phyloP scores from a whole-genome alignment of 2,329 filamentous ascomycete genomes.

The Arthrinium puccinioides region DNA sequence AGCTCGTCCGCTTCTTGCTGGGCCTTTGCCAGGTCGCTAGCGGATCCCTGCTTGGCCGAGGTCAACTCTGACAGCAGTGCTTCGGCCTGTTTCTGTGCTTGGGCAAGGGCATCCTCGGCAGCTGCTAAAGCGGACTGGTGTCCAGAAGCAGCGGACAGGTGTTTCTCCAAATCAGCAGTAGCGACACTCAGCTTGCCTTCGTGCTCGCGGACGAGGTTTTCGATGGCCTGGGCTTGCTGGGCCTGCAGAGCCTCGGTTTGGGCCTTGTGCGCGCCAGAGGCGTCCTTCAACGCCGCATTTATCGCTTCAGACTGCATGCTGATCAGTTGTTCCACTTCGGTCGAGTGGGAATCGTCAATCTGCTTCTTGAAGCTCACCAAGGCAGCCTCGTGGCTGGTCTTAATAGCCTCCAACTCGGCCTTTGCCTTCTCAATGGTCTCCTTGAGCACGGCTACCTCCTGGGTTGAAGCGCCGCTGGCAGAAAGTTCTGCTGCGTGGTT shows the following conservation, averaged over 20 bases:
- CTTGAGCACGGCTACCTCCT: slow-evolving; percentile 28
- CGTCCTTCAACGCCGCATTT: slow-evolving; percentile 35
- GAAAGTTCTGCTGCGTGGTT: slow-evolving; percentile 17
- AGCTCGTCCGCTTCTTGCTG: slow-evolving; percentile 42
- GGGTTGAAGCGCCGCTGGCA: slow-evolving; percentile 19
- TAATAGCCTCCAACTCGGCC: slow-evolving; percentile 24
- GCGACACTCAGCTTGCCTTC: slow-evolving; percentile 22
- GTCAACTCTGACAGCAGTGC: slow-evolving; percentile 27
- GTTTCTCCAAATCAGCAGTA: slow-evolving; percentile 20
- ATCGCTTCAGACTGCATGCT: slow-evolving; percentile 35
- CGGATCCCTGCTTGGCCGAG: slow-evolving; percentile 8
- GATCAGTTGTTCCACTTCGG: slow-evolving; percentile 39
- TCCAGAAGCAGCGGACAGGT: slow-evolving; percentile 21
- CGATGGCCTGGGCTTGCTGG: slow-evolving; percentile 38
- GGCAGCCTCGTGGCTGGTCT: slow-evolving; percentile 24
- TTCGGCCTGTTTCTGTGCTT: slow-evolving; percentile 23
- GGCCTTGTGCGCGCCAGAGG: slow-evolving; percentile 17
- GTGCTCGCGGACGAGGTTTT: slow-evolving; percentile 32
- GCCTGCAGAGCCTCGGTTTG: slow-evolving; percentile 30
- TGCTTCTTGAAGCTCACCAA: slow-evolving; percentile 34
- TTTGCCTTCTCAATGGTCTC: slow-evolving; percentile 20
- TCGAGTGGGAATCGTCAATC: slow-evolving; percentile 29
- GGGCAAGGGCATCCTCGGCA: slow-evolving; percentile 22
- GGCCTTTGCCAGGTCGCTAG: slow-evolving; percentile 30
- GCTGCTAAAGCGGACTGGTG: slow-evolving; percentile 26